Evolutionary conservation across 2,329 filamentous ascomycete species (phyloP).

Genomic region (Aureobasidium sp.): DNA sequence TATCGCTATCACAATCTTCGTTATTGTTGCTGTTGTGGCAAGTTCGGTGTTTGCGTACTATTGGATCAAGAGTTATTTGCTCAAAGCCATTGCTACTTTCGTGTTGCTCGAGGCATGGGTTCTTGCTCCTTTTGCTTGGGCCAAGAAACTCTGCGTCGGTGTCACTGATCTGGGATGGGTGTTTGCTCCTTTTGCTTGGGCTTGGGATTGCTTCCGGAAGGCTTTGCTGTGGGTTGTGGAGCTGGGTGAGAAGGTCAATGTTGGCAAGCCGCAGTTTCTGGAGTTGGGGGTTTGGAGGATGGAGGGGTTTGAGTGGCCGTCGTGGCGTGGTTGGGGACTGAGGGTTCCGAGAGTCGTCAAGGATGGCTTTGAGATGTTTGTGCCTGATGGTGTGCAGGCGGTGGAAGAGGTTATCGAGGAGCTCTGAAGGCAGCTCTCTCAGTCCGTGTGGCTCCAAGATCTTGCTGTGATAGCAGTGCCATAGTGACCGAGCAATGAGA

Average conservation of each 20-base stretch:
- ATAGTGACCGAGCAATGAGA: neutral
- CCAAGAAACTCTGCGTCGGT: neutral
- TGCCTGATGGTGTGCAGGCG: neutral
- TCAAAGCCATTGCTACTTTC: neutral
- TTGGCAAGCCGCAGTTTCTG: neutral
- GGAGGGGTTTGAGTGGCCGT: neutral
- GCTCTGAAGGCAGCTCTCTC: neutral
- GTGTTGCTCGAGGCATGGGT: neutral
- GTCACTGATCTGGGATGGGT: neutral
- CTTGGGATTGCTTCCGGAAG: neutral
- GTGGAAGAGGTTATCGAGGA: neutral
- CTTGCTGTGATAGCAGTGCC: neutral
- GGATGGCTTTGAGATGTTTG: neutral
- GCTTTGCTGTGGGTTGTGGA: neutral
- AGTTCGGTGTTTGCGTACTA: neutral
- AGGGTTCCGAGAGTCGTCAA: neutral
- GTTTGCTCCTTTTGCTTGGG: neutral
- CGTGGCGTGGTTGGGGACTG: neutral
- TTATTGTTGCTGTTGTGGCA: neutral
- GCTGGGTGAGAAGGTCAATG: neutral
- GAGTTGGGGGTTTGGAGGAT: neutral
- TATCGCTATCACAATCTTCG: neutral
- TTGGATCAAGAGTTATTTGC: slow-evolving; percentile 2
- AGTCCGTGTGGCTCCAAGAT: neutral
- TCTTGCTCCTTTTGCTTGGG: neutral